These are phyloP conservation scores for Jaenimonas drosophilae DNA, from an alignment of 208 protist genomes.

Conservation along the genomic window DNA sequence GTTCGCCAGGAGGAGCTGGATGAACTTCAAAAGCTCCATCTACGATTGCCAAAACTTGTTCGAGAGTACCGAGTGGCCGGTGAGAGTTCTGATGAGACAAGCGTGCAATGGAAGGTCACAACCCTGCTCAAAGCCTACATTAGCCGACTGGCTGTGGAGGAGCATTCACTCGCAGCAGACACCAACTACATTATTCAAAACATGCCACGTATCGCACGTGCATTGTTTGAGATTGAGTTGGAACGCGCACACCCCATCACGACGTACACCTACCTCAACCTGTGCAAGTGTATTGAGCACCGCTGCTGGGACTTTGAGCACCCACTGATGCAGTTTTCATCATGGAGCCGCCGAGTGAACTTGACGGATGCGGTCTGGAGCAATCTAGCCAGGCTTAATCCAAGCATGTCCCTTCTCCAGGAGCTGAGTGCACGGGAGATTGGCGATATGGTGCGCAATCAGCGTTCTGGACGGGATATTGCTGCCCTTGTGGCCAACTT, in stretches of 20 bases:
- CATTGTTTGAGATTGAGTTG: conserved; percentile 96
- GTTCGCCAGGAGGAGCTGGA: conserved; percentile 94
- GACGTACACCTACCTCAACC: conserved; percentile 79
- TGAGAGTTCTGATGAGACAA: conserved; percentile 81
- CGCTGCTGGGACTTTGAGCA: conserved; percentile 92
- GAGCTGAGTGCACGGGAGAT: conserved; percentile 76
- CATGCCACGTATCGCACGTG: conserved; percentile 92
- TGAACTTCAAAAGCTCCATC: conserved; percentile 88
- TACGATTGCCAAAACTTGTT: conserved; percentile 41
- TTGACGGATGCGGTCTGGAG: conserved; percentile 67
- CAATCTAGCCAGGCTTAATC: conserved; percentile 62
- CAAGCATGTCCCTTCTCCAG: conserved; percentile 69
- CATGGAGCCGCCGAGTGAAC: conserved; percentile 41
- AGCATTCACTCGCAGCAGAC: conserved; percentile 91
- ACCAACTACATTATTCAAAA: conserved; percentile 96
- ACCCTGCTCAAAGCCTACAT: conserved; percentile 97
- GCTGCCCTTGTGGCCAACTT: conserved; percentile 79
- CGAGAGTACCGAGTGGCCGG: conserved; percentile 55
- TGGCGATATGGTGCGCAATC: conserved; percentile 81
- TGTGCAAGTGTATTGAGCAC: conserved; percentile 92
- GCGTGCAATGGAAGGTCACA: conserved; percentile 92
- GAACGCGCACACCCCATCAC: conserved; percentile 86
- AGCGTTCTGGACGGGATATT: conserved; percentile 75
- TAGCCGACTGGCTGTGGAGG: conserved; percentile 75
- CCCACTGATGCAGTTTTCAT: conserved; percentile 81